These are phyloP conservation scores for Kodamaea leandrae DNA, from an alignment of 805 yeast genomes.

Conservation along the genomic window DNA sequence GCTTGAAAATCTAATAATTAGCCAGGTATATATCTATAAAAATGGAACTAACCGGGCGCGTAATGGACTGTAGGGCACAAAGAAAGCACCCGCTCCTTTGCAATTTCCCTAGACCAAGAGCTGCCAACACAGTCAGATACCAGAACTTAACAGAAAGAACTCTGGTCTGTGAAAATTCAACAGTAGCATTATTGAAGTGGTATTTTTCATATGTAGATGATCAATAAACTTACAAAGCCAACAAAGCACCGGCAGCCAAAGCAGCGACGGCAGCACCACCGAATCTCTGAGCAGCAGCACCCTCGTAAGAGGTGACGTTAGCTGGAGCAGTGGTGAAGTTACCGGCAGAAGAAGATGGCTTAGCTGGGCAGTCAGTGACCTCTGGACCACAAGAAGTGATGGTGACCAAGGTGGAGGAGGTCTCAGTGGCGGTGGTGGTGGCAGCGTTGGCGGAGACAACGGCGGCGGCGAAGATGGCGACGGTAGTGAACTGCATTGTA, in stretches of 20 bases:
- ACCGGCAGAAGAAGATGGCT: conserved; percentile 18
- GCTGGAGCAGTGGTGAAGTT: conserved; percentile 28
- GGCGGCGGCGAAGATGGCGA: conserved; percentile 36
- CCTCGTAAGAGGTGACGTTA: conserved; percentile 38
- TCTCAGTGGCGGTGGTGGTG: conserved; percentile 36
- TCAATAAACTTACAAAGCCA: conserved; percentile 17
- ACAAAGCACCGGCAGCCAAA: conserved; percentile 50
- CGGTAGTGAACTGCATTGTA: conserved; percentile 42
- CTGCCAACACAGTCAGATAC: conserved; percentile 6
- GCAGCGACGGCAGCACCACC: conserved; percentile 46
- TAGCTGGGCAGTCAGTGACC: conserved; percentile 50
- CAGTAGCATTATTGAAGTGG: conserved; percentile 10
- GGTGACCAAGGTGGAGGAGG: conserved; percentile 43
- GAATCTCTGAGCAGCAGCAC: conserved; percentile 31
- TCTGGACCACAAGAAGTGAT: conserved; percentile 44
- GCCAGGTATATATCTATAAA: neutral
- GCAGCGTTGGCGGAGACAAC: conserved; percentile 32
- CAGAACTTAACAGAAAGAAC: neutral
- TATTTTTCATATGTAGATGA: neutral
- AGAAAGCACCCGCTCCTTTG: conserved; percentile 5
- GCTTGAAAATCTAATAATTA: conserved; percentile 1
- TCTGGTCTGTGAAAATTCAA: conserved; percentile 5
- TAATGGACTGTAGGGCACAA: conserved; percentile 3
- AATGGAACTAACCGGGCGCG: conserved; percentile 7
- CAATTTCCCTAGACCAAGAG: conserved; percentile 4